Conservation (phyloP, 345 rosid species). For the Eucalyptus melliodora region DNA sequence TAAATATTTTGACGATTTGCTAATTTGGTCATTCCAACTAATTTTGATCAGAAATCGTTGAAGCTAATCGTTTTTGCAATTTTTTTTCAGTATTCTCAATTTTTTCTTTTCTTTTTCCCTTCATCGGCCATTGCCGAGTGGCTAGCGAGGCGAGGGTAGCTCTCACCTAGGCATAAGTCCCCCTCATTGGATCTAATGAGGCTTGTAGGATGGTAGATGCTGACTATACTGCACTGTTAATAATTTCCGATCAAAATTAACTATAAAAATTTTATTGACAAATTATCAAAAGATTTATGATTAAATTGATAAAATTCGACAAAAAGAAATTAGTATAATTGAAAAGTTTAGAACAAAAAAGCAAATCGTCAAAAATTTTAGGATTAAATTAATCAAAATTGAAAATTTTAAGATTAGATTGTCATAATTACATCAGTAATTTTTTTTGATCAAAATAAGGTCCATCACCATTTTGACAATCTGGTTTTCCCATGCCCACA, state of each 20-base stretch:
- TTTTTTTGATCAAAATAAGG: accelerated
- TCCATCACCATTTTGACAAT: background rate
- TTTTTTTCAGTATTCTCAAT: too few relatives aligned
- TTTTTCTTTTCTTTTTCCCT: background rate
- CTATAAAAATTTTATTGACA: accelerated
- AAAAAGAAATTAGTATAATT: accelerated
- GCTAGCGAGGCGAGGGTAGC: background rate
- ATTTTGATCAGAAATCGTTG: accelerated
- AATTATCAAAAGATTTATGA: accelerated
- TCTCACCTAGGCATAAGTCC: background rate
- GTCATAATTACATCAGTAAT: accelerated
- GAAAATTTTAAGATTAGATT: accelerated
- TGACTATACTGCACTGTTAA: accelerated
- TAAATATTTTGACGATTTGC: too few relatives aligned
- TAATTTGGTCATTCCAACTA: accelerated
- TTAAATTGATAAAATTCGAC: accelerated
- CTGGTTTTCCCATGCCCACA: background rate
- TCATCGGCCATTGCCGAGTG: accelerated
- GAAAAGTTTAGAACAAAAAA: accelerated
- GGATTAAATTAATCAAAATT: accelerated
- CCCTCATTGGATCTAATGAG: accelerated
- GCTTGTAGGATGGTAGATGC: accelerated
- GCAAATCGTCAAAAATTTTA: accelerated
- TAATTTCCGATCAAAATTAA: accelerated
- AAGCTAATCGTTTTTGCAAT: accelerated